These are phyloP conservation scores for Elongisporangium anandrum DNA, from an alignment of 352 stramenopile species.

Conservation along the genomic window DNA sequence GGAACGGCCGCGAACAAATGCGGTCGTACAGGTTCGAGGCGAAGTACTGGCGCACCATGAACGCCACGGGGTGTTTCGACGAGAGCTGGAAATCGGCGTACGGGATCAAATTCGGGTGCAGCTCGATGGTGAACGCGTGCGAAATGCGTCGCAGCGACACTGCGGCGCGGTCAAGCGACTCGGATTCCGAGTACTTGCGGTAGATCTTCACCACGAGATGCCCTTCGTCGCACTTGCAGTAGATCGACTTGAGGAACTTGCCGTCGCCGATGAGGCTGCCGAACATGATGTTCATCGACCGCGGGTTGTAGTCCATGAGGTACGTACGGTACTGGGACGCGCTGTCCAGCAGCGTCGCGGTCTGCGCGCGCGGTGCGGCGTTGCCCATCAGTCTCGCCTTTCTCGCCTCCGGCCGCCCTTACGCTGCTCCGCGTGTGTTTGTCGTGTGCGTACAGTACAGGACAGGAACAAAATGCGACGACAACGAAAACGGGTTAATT, in stretches of 20 bases:
- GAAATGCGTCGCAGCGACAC: slow-evolving; percentile 47
- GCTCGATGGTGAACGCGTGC: slow-evolving; percentile 55
- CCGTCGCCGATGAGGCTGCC: slow-evolving; percentile 79
- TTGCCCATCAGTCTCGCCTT: slow-evolving; percentile 57
- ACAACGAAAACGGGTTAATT: background rate
- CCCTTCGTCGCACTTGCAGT: slow-evolving; percentile 84
- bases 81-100: slow-evolving; percentile 79
- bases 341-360: slow-evolving; percentile 71
- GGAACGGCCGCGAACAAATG: slow-evolving; percentile 94
- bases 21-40: slow-evolving; percentile 96
- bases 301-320: slow-evolving; percentile 83
- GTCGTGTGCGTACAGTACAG: background rate
- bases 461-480: background rate
- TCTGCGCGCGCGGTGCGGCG: slow-evolving; percentile 72
- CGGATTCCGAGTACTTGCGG: slow-evolving; percentile 74
- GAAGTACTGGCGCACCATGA: slow-evolving; percentile 95
- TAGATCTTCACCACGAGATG: slow-evolving; percentile 88
- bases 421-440: background rate
- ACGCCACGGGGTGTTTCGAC: slow-evolving; percentile 82
- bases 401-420: background rate
- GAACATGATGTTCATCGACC: slow-evolving; percentile 85
- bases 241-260: slow-evolving; percentile 89
- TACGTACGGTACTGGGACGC: slow-evolving; percentile 86
- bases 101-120: slow-evolving; percentile 78
- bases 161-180: slow-evolving; percentile 57